A percentile compares a stretch with the other conserved stretches of the same genome.
phyloP scores from a whole-genome alignment of 108 stramenopile species.

The Cyclostephanos tholiformis region DNA sequence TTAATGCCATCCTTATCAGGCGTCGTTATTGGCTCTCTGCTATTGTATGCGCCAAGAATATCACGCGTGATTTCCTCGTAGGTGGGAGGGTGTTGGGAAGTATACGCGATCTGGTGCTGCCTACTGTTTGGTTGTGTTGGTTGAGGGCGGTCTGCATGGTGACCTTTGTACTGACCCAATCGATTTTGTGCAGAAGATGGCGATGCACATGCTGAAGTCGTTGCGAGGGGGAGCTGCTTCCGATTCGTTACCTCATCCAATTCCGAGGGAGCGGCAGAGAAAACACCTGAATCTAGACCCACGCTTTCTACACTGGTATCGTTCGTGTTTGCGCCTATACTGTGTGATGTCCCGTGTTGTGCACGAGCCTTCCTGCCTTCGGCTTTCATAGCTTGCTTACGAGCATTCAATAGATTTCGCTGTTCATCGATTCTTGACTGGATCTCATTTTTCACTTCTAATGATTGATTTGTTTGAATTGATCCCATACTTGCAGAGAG shows the following conservation, averaged over 20 bases:
- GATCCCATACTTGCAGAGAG: neutral
- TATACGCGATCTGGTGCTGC: neutral
- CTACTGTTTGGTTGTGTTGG: neutral
- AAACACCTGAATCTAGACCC: too few species aligned
- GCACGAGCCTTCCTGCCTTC: slow-evolving; percentile 1
- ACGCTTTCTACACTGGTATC: neutral
- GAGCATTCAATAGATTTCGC: slow-evolving; percentile 15
- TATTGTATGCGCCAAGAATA: slow-evolving; percentile 10
- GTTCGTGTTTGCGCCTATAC: neutral
- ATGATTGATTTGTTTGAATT: slow-evolving; percentile 5
- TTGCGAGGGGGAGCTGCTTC: neutral
- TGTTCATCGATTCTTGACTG: slow-evolving; percentile 33
- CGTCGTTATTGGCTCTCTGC: neutral
- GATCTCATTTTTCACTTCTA: slow-evolving; percentile 17
- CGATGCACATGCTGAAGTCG: slow-evolving; percentile 5
- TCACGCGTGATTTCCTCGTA: slow-evolving; percentile 29
- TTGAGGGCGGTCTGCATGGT: neutral
- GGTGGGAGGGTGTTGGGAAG: slow-evolving; percentile 28
- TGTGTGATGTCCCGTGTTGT: neutral
- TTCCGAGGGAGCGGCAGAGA: slow-evolving; percentile 34
- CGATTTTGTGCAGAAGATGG: neutral
- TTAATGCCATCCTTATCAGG: neutral
- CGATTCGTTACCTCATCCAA: slow-evolving; percentile 30
- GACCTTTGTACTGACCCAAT: neutral
- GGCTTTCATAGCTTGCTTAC: slow-evolving; percentile 5